Base-by-base conservation (phyloP, 1,139 yeast genomes). In the Suhomyces terraborum region DNA sequence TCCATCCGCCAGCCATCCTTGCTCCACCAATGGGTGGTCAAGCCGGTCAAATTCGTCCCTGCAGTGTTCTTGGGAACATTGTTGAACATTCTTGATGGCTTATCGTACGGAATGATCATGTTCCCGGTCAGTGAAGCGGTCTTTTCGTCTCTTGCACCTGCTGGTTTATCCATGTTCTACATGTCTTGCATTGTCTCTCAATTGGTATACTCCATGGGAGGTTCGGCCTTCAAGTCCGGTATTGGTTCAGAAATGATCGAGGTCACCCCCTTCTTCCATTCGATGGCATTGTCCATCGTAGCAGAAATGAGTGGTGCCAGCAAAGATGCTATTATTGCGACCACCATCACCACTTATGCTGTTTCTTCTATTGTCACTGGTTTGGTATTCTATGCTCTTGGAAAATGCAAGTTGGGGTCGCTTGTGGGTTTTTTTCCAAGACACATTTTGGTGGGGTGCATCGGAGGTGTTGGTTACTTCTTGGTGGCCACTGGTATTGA, bases 171-270 rank as follows among this genome's bases (percentile, higher is more conserved):
- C 3, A 88, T 93, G 95, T 93, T 93, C 61, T 93, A 93, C 63
- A 77, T 93, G 33, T 87, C 96, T 6, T 87, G 96, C 38, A 77
- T 93, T 19, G 78, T 91, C 1, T 86, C 96, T 0, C 98, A 93
- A 58, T 67, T 89, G 50, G 86, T 88, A 4, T 91, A 79, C 58
- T 89, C 98, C 0, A 64, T 86, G 21, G 98, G 98, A 14, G 95
- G 95, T 2, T 87, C 96, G 9, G 85, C 88, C 4, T 93, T 93
- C 65, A 81, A 80, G 48, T 78, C 93, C 7, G 96, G 96, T 8
- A 83, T 91, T 37, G 98, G 98, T 0, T 87, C 96, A 4, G 98
- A 93, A 66, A 93, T 93, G 98, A 93, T 93, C 51, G 98, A 93
- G 62, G 91, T 93, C 16, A 95, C 97, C 1, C 98, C 98, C 1